Percentiles rank a stretch among this genome's conserved stretches.
These are phyloP conservation scores for Alternaria hordeiaustralica DNA, from an alignment of 2,329 filamentous ascomycete genomes.

Conservation along the genomic window DNA sequence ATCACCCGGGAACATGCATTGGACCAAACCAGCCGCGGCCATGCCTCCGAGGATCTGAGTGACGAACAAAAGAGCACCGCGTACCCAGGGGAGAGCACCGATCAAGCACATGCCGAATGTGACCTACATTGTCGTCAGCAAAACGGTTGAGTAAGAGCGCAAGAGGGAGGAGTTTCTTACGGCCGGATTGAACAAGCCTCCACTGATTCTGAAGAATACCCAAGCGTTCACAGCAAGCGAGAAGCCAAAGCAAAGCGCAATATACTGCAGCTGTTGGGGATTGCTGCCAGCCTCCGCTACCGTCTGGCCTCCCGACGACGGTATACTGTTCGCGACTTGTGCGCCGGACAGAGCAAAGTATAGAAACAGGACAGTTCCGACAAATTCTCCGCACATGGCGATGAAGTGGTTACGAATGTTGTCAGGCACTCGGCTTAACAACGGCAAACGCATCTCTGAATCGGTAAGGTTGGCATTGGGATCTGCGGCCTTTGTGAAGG, in stretches of 20 bases:
- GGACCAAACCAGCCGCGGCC: constrained; percentile 32
- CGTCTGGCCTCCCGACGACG: constrained; percentile 18
- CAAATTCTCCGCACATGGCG: constrained; percentile 45
- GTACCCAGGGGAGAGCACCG: constrained; percentile 19
- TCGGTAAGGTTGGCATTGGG: constrained; percentile 15
- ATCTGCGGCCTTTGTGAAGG: constrained; percentile 20
- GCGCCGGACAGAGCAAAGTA: constrained; percentile 50
- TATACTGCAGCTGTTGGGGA: constrained; percentile 48
- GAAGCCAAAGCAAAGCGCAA: constrained; percentile 50
- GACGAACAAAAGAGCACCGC: constrained; percentile 23
- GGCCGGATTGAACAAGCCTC: constrained; percentile 35
- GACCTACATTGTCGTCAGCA: constrained; percentile 1
- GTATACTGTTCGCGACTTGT: constrained; percentile 49
- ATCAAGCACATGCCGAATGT: constrained; percentile 43
- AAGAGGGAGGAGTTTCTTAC: background rate
- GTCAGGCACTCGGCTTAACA: constrained; percentile 14
- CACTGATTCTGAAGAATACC: constrained; percentile 37
- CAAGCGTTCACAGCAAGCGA: constrained; percentile 52
- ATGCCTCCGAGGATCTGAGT: constrained; percentile 35
- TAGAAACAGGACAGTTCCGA: constrained; percentile 51
- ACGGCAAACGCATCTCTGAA: constrained; percentile 16
- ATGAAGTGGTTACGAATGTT: constrained; percentile 23
- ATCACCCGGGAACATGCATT: constrained; percentile 31
- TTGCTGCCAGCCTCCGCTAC: constrained; percentile 37
- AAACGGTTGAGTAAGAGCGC: background rate